Evolutionary conservation across 1,284 basidiomycete species (phyloP), one percentile per base, ranked within the genome.

Genomic region (Schizophyllum commune): DNA sequence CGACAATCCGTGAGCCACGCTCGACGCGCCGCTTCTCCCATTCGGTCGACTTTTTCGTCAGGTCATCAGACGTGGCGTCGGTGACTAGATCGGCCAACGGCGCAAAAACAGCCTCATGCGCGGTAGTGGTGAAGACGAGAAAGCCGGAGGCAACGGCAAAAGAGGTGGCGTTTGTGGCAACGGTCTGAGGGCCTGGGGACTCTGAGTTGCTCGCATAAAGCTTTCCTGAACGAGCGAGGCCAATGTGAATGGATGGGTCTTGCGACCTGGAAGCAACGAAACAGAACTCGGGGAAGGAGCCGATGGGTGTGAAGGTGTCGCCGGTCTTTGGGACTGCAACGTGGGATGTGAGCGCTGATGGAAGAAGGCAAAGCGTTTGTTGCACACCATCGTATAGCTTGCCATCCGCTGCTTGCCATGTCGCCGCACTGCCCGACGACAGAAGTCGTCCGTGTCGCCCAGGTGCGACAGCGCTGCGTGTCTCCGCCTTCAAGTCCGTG

Each of bases 1-100:
- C 85, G 1, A 97, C 92, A 32, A 96, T 94, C 61, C 88, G 77
- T 0, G 92, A 89, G 0, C 95, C 95, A 56, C 96, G 78, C 73
- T 98, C 95, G 0, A 97, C 83, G 19, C 91, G 80, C 53, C 95
- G 81, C 17, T 79, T 83, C 67, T 91, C 87, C 88, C 87, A 91
- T 4, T 68, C 66, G 6, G 63, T 64, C 2, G 64, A 62, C 21
- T 57, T 39, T 33, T 56, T n/a, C 15, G 80, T 65, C 0, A 75
- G 62, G 34, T 39, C 34, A 13, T 39, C 34, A 7, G 34, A 39
- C 7, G 34, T 39, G 52, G 52, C 17, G 8, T 7, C 6, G 6
- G 6, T n/a, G 1, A 63, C 59, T 11, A 89, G 62, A 0, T 69
- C 65, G 13, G 66, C 60, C 32, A 91, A 67, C 1, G 92, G 87